Evolutionary conservation across 306 rosid species (phyloP), one percentile per base, ranked within the genome.

Genomic region (Acmispon strigosus): DNA sequence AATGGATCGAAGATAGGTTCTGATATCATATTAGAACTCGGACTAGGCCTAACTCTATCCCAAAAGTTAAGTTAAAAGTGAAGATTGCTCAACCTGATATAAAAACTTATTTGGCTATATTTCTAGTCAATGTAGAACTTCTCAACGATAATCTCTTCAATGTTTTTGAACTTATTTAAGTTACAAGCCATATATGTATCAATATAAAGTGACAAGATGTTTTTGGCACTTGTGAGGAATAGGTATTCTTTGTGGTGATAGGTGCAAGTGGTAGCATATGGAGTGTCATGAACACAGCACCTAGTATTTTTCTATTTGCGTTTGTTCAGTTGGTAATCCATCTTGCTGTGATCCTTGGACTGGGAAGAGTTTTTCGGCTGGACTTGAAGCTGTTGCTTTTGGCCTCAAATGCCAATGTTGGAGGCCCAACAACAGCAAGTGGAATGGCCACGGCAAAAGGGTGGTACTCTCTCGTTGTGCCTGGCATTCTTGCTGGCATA

Each of bases 401-500:
- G 29, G 81, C 76, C 34, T 77, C 81, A 43, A 77, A 77, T 62
- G 76, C 96, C 77, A 87, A 84, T 48, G 78, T 89, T 27, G 92
- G 92, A 66, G 89, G 92, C 74, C 96, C 90, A 1, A 89, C 90
- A 37, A 89, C 92, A 7, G 87, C 96, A 34, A 82, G 88, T 64
- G 91, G 88, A 37, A 86, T 87, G 91, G 93, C 91, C 56, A 81
- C 86, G 5, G 83, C 89, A 48, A 87, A 82, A 82, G 87, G 86
- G 62, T 90, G 96, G 91, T 49, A 53, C 37, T 90, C 96, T 8
- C 80, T 90, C 78, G 53, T 90, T 53, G 84, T 90, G 55, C 88
- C 93, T 42, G 88, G 88, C 47, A 85, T 90, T 86, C 96, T 87
- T 70, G 93, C 86, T 64, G 96, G 96, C 73, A 86, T 87, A 60